Evolutionary conservation across 805 yeast species (phyloP).

Genomic region (Crinitomyces ghanaensis): DNA sequence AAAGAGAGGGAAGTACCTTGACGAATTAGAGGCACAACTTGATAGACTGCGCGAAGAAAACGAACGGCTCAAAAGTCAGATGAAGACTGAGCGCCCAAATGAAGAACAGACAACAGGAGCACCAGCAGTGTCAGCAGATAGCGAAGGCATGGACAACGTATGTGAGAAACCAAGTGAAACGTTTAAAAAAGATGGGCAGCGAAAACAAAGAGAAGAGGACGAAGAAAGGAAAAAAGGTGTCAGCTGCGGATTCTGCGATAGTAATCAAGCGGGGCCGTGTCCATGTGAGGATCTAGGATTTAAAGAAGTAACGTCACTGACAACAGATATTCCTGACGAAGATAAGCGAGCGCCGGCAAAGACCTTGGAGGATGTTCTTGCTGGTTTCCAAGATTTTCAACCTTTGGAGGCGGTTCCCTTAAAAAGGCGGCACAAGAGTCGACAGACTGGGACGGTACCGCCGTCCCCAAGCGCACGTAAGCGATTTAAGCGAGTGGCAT

Average conservation of each 20-base stretch:
- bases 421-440: constrained; percentile 16
- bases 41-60: constrained; percentile 3
- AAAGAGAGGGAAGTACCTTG: constrained; percentile 2
- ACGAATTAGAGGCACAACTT: background rate
- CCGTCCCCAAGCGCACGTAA: constrained; percentile 4
- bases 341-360: constrained; percentile 1
- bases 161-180: too few relatives aligned
- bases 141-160: background rate
- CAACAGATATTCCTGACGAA: constrained; percentile 21
- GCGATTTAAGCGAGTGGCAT: constrained; percentile 11
- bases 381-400: constrained; percentile 32
- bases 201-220: background rate
- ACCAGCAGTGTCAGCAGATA: background rate
- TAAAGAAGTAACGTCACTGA: constrained; percentile 14
- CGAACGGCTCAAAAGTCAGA: constrained; percentile 3
- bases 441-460: constrained; percentile 2
- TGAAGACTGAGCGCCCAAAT: constrained; percentile 1
- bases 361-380: constrained; percentile 1
- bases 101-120: constrained; percentile 2
- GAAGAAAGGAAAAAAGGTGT: background rate
- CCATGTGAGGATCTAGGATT: constrained; percentile 25
- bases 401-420: constrained; percentile 63
- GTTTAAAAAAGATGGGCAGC: too few relatives aligned
- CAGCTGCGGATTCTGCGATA: constrained; percentile 22
- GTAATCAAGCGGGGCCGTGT: constrained; percentile 24